Evolutionary conservation across 768 basidiomycete genomes (phyloP), one percentile per base, ranked within the genome.

Genomic region (Coprinopsis marcescibilis): DNA sequence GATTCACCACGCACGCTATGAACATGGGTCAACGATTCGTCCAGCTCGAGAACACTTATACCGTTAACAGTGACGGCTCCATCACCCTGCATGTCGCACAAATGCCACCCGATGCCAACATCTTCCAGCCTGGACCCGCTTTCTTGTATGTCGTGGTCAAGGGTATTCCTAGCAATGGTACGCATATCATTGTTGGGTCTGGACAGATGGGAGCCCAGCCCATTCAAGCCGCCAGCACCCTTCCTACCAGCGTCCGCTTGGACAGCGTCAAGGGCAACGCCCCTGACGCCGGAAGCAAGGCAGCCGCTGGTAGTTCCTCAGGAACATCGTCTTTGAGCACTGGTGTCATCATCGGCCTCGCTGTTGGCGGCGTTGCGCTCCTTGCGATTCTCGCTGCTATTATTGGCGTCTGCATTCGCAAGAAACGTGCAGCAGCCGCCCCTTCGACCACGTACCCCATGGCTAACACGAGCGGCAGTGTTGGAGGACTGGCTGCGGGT

Each of bases 41-140:
- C 48, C 81, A 94, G 66, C 78, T 96, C 45, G 84, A 93, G 63
- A 85, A 77, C 57, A 87, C 92, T 0, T 95, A 83, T 68, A 85
- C 81, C 0, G 85, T 91, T 46, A 79, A 88, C 60, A 62, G 58
- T n/a, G 80, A 92, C 52, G 85, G 87, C 15, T 79, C 83, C 14
- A 82, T 89, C 53, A 77, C 75, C 7, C 67, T 96, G 2, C 84
- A 94, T 62, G 85, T 89, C 36, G 67, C 85, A 1, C 93, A 94
- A 60, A 73, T 80, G 6, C 90, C 89, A 0, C 86, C 90, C 0
- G 91, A 88, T 65, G 70, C 93, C 8, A 85, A 89, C 60, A 55
- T 97, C 57, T 77, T 96, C 70, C 83, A 86, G 56, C 94, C 95
- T 3, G 94, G 94, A 4, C 93, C 94, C 6, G 86, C 78, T 0